phyloP scores from a whole-genome alignment of 345 rosid species.

The Jatropha curcas region DNA sequence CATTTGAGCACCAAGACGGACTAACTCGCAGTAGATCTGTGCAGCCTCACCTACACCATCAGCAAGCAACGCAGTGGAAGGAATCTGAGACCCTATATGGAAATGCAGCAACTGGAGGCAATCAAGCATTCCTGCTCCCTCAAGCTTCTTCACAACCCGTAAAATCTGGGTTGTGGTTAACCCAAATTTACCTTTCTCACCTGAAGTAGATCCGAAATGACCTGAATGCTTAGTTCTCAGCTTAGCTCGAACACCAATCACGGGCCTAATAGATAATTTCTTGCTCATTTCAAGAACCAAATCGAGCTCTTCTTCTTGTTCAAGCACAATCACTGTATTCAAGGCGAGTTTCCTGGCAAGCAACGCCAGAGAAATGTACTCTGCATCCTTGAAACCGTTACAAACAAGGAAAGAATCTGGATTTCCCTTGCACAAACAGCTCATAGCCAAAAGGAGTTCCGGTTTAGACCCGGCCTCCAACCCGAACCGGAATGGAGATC shows the following conservation, averaged over 20 bases:
- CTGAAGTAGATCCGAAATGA: slow-evolving; percentile 95
- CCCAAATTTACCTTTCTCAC: slow-evolving; percentile 97
- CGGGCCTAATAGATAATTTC: slow-evolving; percentile 64
- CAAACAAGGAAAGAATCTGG: slow-evolving; percentile 73
- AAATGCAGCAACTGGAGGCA: slow-evolving; percentile 85
- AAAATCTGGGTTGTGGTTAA: slow-evolving; percentile 72
- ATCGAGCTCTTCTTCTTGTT: slow-evolving; percentile 89
- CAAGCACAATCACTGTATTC: slow-evolving; percentile 85
- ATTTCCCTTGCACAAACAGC: slow-evolving; percentile 73
- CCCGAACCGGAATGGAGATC: slow-evolving; percentile 74
- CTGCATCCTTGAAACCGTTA: slow-evolving; percentile 86
- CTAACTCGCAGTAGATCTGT: slow-evolving; percentile 86
- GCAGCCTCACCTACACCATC: slow-evolving; percentile 85
- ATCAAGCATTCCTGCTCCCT: slow-evolving; percentile 68
- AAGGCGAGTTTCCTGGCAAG: slow-evolving; percentile 65
- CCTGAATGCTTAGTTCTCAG: slow-evolving; percentile 88
- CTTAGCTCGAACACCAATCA: slow-evolving; percentile 79
- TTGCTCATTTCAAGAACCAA: slow-evolving; percentile 63
- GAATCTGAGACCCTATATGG: slow-evolving; percentile 94
- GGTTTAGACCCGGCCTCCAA: slow-evolving; percentile 95
- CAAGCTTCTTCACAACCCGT: slow-evolving; percentile 68
- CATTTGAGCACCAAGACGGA: slow-evolving; percentile 88
- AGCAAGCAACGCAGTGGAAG: slow-evolving; percentile 60
- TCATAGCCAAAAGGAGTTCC: slow-evolving; percentile 92
- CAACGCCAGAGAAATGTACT: slow-evolving; percentile 74